phyloP scores from a whole-genome alignment of 2,329 filamentous ascomycete genomes.

The Diaporthe helianthi region DNA sequence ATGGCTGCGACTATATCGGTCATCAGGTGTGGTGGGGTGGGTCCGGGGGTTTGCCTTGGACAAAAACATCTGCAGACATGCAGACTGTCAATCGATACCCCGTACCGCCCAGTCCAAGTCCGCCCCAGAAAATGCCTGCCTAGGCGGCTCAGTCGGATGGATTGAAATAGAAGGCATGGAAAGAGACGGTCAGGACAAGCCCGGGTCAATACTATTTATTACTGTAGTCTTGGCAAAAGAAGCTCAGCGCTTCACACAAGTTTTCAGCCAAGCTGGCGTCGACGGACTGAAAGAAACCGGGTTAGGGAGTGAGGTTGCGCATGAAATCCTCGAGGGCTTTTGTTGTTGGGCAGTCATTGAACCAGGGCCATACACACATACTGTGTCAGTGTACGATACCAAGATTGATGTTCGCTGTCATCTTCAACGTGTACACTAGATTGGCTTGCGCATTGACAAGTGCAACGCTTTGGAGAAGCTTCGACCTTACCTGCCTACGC shows the following conservation, averaged over 20 bases:
- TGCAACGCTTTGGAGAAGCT: not conserved
- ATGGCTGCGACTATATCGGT: not conserved
- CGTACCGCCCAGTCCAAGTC: not conserved
- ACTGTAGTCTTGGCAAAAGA: slow-evolving; percentile 1
- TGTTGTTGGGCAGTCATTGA: not conserved
- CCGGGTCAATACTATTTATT: not conserved
- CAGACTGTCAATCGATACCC: not conserved
- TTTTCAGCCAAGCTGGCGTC: slow-evolving; percentile 1
- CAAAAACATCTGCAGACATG: too few relatives aligned
- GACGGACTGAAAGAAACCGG: not conserved
- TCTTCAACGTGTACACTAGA: too few relatives aligned
- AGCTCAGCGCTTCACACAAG: slow-evolving; percentile 17
- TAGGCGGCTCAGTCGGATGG: slow-evolving; percentile 9
- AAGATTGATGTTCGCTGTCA: not conserved
- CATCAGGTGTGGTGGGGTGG: not conserved
- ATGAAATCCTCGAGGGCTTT: not conserved
- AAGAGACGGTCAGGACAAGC: not conserved
- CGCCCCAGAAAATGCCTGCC: slow-evolving; percentile 13
- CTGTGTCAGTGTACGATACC: not conserved
- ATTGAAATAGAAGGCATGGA: slow-evolving; percentile 11
- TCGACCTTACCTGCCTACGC: too few relatives aligned
- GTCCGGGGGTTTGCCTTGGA: not conserved
- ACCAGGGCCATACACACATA: not conserved
- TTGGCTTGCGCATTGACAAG: not conserved
- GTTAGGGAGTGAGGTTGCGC: not conserved